A percentile compares a stretch with the other conserved stretches of the same genome.
These are phyloP conservation scores for Canavalia gladiata DNA, from an alignment of 306 rosid genomes.

Conservation along the genomic window DNA sequence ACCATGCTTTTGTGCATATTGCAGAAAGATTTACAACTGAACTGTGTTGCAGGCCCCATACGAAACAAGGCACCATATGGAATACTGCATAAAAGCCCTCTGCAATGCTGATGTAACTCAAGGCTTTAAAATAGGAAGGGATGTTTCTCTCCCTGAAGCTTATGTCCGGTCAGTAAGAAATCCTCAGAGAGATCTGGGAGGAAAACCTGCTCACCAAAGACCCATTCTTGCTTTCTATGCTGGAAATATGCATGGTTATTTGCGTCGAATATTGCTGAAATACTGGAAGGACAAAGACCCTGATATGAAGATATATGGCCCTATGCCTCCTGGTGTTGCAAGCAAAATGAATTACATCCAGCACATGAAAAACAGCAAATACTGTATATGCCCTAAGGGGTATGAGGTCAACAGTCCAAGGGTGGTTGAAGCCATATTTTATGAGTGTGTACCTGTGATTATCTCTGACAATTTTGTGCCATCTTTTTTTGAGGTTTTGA, in stretches of 20 bases:
- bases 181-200: conserved; percentile 87
- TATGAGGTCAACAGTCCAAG: conserved; percentile 95
- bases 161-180: conserved; percentile 73
- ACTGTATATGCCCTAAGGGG: conserved; percentile 96
- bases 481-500: conserved; percentile 87
- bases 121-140: conserved; percentile 92
- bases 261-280: conserved; percentile 74
- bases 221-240: conserved; percentile 84
- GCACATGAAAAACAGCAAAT: conserved; percentile 91
- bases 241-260: conserved; percentile 87
- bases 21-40: conserved; percentile 23
- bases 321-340: conserved; percentile 83
- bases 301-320: conserved; percentile 82
- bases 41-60: conserved; percentile 81
- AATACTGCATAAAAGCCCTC: conserved; percentile 89
- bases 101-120: conserved; percentile 91
- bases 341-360: conserved; percentile 89
- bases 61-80: conserved; percentile 98
- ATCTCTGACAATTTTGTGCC: conserved; percentile 98
- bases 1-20: conserved; percentile 1
- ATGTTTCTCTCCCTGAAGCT: conserved; percentile 91
- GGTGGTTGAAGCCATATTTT: conserved; percentile 87
- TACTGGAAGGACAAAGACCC: conserved; percentile 91
- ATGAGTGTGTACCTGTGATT: conserved; percentile 95
- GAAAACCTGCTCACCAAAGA: conserved; percentile 79